These are phyloP conservation scores for Ceratobasidium sp. DNA, from an alignment of 1,284 basidiomycete genomes.

Conservation along the genomic window DNA sequence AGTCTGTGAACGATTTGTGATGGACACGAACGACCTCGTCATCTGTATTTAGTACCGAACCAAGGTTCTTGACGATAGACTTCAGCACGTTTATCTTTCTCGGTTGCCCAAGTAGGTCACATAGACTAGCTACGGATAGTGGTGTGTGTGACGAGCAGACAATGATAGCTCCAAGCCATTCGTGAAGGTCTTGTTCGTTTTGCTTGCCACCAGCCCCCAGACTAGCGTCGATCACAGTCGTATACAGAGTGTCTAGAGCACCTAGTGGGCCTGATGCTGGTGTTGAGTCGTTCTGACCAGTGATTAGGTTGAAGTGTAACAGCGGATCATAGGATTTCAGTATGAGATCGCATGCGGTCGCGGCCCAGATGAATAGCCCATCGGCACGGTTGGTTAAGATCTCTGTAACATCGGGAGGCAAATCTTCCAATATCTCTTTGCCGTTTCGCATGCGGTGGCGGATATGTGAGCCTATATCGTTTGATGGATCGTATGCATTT, in stretches of 20 bases:
- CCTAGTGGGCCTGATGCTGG: background rate
- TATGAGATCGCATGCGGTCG: background rate
- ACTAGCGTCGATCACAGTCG: background rate
- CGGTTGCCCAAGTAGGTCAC: background rate
- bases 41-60: conserved; percentile 31
- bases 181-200: background rate
- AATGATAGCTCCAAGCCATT: conserved; percentile 25
- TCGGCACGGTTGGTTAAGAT: background rate
- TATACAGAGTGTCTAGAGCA: background rate
- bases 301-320: background rate
- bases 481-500: background rate
- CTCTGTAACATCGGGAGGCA: background rate
- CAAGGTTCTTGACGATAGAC: background rate
- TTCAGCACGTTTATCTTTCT: background rate
- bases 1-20: conserved; percentile 28
- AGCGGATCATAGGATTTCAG: background rate
- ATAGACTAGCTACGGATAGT: conserved; percentile 10
- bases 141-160: conserved; percentile 5
- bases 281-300: no score
- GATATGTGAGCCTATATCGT: background rate
- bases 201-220: background rate
- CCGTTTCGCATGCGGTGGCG: background rate
- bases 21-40: conserved; percentile 9
- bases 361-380: conserved; percentile 10
- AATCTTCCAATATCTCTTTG: background rate